Evolutionary conservation across 2,329 filamentous ascomycete genomes (phyloP).

Genomic region (Aspergillus japonicus): DNA sequence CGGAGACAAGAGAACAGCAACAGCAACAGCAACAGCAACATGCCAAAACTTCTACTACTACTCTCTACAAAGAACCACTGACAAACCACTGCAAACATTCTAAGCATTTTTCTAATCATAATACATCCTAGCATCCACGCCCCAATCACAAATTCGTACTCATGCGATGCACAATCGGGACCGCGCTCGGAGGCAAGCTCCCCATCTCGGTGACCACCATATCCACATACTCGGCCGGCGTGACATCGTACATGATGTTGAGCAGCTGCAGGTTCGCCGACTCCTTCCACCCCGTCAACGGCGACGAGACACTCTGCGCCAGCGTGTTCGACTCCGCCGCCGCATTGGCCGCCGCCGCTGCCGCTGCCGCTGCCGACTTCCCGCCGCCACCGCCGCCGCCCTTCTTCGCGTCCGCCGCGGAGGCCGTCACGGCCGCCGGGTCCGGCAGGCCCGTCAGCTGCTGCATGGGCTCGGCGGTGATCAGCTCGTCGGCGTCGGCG

Average conservation of each 20-base stretch:
- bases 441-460: conserved; percentile 35
- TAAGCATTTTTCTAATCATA: background rate
- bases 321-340: conserved; percentile 23
- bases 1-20: background rate
- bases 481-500: conserved; percentile 68
- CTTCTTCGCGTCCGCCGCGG: conserved; percentile 29
- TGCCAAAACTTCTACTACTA: no score
- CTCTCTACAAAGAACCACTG: background rate
- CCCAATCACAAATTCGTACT: conserved; percentile 42
- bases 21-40: no score
- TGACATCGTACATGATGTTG: conserved; percentile 88
- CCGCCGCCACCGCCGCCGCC: conserved; percentile 22
- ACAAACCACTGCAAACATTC: background rate
- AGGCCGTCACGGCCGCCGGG: conserved; percentile 20
- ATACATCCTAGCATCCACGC: background rate
- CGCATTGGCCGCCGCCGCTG: conserved; percentile 20
- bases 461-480: conserved; percentile 30
- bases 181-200: conserved; percentile 78
- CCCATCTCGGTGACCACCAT: conserved; percentile 92
- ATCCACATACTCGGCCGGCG: conserved; percentile 79
- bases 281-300: conserved; percentile 57
- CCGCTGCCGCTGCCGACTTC: conserved; percentile 11
- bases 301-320: conserved; percentile 29
- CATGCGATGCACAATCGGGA: conserved; percentile 69
- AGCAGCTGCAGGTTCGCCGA: conserved; percentile 61